phyloP scores from a whole-genome alignment of 2,329 filamentous ascomycete genomes.

The Fusarium sp. region DNA sequence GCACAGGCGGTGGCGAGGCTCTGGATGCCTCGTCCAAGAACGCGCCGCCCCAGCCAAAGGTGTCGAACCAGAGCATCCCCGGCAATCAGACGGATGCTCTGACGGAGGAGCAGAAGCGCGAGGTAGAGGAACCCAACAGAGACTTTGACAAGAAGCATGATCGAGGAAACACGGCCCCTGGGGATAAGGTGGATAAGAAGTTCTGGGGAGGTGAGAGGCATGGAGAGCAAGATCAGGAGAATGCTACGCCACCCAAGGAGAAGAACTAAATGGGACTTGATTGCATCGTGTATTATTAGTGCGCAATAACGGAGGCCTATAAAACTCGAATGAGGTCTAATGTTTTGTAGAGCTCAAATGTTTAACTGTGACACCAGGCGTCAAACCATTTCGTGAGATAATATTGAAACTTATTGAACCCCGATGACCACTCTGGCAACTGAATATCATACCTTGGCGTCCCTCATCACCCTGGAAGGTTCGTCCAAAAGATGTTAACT shows the following conservation, averaged over 20 bases:
- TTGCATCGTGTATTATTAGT: too few species aligned
- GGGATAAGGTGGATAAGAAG: constrained; percentile 65
- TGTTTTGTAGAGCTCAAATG: too few species aligned
- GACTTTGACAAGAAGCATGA: constrained; percentile 68
- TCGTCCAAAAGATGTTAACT: too few species aligned
- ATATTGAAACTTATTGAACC: too few species aligned
- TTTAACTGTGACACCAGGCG: too few species aligned
- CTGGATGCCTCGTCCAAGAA: constrained; percentile 50
- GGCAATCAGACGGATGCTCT: constrained; percentile 50
- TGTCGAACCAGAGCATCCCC: constrained; percentile 60
- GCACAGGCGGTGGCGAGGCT: constrained; percentile 54
- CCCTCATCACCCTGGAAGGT: too few species aligned
- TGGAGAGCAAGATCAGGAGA: constrained; percentile 4
- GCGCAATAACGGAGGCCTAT: too few species aligned
- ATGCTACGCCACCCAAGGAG: neutral
- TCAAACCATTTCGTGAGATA: too few species aligned
- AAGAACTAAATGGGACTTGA: constrained; percentile 14
- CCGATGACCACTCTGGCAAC: too few species aligned
- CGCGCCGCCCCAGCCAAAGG: constrained; percentile 61
- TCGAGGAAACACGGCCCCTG: constrained; percentile 52
- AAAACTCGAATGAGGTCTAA: too few species aligned
- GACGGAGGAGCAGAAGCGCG: constrained; percentile 63
- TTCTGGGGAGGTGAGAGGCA: constrained; percentile 57
- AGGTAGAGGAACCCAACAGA: constrained; percentile 68
- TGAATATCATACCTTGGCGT: too few species aligned